Percentiles rank a stretch among this genome's conserved stretches.
Conservation (phyloP, 805 yeast genomes). For the Lipomyces kockii region DNA sequence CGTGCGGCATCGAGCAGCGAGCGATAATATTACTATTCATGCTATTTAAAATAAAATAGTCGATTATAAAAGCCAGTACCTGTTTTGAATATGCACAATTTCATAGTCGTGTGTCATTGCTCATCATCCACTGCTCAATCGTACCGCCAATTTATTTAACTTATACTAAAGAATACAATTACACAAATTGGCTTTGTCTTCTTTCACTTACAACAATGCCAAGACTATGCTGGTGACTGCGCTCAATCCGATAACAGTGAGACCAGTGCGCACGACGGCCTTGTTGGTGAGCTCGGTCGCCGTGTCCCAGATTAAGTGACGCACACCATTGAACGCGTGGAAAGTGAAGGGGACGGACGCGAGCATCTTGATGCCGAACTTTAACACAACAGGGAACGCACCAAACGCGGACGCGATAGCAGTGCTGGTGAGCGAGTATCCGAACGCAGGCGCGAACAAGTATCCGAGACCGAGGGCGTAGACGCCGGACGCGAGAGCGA, state of each 20-base stretch:
- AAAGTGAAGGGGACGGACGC: conserved; percentile 83
- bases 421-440: conserved; percentile 58
- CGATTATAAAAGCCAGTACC: neutral
- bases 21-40: too few relatives aligned
- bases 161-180: neutral
- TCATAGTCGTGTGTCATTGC: neutral
- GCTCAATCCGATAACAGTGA: conserved; percentile 71
- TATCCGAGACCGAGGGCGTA: conserved; percentile 77
- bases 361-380: conserved; percentile 67
- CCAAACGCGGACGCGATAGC: conserved; percentile 60
- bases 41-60: neutral
- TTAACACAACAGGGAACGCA: conserved; percentile 65
- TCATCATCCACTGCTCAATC: neutral
- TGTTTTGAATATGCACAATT: neutral
- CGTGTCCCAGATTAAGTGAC: conserved; percentile 93
- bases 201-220: conserved; percentile 43
- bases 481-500: conserved; percentile 68
- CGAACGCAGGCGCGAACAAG: conserved; percentile 70
- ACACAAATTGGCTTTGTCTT: neutral
- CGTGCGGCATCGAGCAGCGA: too few relatives aligned
- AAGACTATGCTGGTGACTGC: conserved; percentile 58
- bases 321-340: conserved; percentile 84
- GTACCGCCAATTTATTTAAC: neutral
- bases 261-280: conserved; percentile 93
- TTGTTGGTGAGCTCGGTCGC: conserved; percentile 78